These are phyloP conservation scores for Suillus weaverae DNA, from an alignment of 768 basidiomycete species.

Conservation along the genomic window DNA sequence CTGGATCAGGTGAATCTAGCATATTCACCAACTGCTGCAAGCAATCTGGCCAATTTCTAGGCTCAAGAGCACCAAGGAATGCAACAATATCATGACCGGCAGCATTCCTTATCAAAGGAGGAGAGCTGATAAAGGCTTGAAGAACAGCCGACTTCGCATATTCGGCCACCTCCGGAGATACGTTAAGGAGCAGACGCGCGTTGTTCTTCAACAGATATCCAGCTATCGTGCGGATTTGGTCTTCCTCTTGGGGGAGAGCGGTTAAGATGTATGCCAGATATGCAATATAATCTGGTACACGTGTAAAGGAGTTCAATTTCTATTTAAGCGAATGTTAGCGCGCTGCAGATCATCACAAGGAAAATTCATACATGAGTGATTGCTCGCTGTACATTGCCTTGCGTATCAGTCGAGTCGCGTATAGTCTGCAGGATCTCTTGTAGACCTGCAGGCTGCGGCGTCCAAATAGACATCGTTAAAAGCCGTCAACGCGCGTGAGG, in stretches of 20 bases:
- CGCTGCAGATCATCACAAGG: conserved; percentile 20
- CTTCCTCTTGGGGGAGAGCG: conserved; percentile 77
- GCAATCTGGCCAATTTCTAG: conserved; percentile 94
- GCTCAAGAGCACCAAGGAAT: conserved; percentile 84
- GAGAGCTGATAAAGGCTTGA: conserved; percentile 76
- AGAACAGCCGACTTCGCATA: conserved; percentile 79
- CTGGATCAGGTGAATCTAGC: conserved; percentile 71
- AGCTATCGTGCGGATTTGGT: conserved; percentile 92
- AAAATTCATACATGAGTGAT: conserved; percentile 72
- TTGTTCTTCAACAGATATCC: conserved; percentile 98
- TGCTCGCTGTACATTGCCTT: conserved; percentile 67
- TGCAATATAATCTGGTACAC: conserved; percentile 90
- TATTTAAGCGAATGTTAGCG: conserved; percentile 33
- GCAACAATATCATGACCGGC: conserved; percentile 92
- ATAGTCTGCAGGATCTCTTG: conserved; percentile 92
- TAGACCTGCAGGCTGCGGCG: conserved; percentile 80
- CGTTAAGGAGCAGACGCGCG: conserved; percentile 70
- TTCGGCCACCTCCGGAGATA: conserved; percentile 62
- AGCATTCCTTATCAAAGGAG: conserved; percentile 89
- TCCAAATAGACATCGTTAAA: conserved; percentile 70
- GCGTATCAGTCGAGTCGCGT: conserved; percentile 84
- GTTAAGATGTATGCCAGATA: conserved; percentile 95
- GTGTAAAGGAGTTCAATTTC: conserved; percentile 88
- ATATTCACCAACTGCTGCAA: conserved; percentile 80
- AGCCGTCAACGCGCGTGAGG: conserved; percentile 28